A percentile compares a stretch with the other conserved stretches of the same genome.
phyloP scores from a whole-genome alignment of 2,329 filamentous ascomycete species.

The Spiromastix sp. region DNA sequence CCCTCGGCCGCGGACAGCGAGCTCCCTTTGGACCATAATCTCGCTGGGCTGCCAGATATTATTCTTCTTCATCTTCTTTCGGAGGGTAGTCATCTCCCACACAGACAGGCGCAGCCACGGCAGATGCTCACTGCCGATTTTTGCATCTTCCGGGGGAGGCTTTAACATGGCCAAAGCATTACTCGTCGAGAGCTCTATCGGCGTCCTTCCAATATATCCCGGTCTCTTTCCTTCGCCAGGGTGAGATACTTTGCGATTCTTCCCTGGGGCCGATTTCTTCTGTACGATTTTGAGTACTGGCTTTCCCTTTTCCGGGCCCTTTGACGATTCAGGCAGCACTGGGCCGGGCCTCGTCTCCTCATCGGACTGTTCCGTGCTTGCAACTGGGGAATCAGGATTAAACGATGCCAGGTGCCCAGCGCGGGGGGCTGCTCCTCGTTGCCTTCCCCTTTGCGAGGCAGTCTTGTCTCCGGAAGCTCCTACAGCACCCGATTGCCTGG shows the following conservation, averaged over 20 bases:
- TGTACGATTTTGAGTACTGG: too few species aligned
- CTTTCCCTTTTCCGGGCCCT: constrained; percentile 9
- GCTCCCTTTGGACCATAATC: constrained; percentile 55
- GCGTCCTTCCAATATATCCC: constrained; percentile 20
- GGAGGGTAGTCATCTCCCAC: constrained; percentile 56
- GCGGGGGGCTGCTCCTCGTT: constrained; percentile 25
- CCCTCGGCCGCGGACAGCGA: constrained; percentile 48
- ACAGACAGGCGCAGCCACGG: constrained; percentile 57
- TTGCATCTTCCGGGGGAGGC: constrained; percentile 50
- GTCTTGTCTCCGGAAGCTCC: constrained; percentile 14
- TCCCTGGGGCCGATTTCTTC: constrained; percentile 34
- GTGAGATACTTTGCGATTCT: constrained; percentile 14
- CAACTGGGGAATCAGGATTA: constrained; percentile 36
- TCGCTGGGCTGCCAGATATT: constrained; percentile 58
- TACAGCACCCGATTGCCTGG: constrained; percentile 12
- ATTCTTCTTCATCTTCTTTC: constrained; percentile 63
- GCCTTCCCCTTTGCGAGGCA: constrained; percentile 24
- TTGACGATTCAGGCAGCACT: constrained; percentile 5
- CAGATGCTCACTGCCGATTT: constrained; percentile 48
- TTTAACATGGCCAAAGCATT: constrained; percentile 49
- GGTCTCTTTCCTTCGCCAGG: constrained; percentile 1
- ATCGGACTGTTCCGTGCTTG: constrained; percentile 37
- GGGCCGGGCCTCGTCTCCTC: constrained; percentile 25
- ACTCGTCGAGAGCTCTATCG: constrained; percentile 50
- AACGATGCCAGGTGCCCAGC: constrained; percentile 27